Evolutionary conservation across 495 filamentous ascomycete species (phyloP).

Genomic region (Tuber umbilicatum): DNA sequence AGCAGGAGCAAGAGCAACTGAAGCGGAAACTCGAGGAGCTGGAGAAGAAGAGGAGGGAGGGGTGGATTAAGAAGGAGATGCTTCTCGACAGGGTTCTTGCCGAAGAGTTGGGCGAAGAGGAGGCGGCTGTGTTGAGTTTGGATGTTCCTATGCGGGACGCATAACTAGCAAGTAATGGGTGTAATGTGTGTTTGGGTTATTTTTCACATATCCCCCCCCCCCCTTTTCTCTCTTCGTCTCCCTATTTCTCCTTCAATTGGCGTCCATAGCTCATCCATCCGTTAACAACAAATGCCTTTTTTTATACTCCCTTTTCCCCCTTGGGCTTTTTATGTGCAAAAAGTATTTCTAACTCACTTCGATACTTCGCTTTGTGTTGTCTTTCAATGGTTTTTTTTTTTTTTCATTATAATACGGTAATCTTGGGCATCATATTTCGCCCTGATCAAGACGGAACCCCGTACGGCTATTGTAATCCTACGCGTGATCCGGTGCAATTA

Average conservation of each 20-base stretch:
- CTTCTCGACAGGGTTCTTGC: constrained; percentile 52
- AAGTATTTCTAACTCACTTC: background rate
- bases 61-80: constrained; percentile 80
- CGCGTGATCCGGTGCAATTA: background rate
- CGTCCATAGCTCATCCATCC: background rate
- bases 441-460: background rate
- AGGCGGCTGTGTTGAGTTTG: constrained; percentile 31
- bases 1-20: constrained; percentile 60
- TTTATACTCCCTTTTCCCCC: too few species aligned
- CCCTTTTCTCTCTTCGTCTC: background rate
- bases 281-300: background rate
- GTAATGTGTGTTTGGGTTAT: background rate
- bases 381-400: background rate
- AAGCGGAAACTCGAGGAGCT: constrained; percentile 57
- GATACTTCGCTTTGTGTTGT: background rate
- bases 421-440: background rate
- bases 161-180: background rate
- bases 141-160: constrained; percentile 11
- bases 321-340: background rate
- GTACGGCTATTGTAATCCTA: background rate
- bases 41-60: constrained; percentile 61
- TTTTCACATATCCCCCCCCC: background rate
- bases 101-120: constrained; percentile 47
- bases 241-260: background rate
- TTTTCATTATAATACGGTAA: background rate